A percentile compares a stretch with the other conserved stretches of the same genome.
phyloP scores from a whole-genome alignment of 1,284 basidiomycete species.

The Ceratobasidium theobromae region DNA sequence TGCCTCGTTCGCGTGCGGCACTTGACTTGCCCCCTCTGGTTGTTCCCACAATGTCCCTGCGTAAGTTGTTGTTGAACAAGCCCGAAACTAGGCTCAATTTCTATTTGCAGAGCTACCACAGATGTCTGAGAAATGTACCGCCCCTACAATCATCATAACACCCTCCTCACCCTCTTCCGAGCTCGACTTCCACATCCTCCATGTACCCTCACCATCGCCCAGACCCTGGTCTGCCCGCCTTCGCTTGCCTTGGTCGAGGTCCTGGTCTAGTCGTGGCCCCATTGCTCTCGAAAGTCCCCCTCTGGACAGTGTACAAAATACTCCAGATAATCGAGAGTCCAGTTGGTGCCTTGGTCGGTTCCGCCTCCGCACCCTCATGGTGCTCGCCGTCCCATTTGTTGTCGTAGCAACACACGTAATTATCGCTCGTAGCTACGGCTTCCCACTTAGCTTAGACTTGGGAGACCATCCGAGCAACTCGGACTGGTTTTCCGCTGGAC shows the following conservation, averaged over 20 bases:
- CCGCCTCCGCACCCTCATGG: constrained; percentile 23
- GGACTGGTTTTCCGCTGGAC: constrained; percentile 7
- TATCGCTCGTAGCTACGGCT: constrained; percentile 23
- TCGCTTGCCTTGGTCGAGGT: constrained; percentile 29
- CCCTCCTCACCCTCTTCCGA: constrained; percentile 31
- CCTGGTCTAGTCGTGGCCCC: constrained; percentile 24
- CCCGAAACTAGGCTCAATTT: constrained; percentile 3
- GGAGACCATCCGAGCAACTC: constrained; percentile 14
- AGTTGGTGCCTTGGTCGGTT: constrained; percentile 1
- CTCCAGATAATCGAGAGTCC: background rate
- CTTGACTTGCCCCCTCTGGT: constrained; percentile 30
- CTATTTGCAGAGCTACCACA: constrained; percentile 6
- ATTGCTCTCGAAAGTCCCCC: constrained; percentile 29
- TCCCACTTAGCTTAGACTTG: constrained; percentile 11
- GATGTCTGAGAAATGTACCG: constrained; percentile 32
- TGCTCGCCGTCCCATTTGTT: constrained; percentile 27
- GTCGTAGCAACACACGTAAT: constrained; percentile 30
- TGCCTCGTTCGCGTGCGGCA: constrained; percentile 30
- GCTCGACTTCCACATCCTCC: constrained; percentile 31
- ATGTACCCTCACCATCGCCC: constrained; percentile 1
- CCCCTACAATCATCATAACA: constrained; percentile 31
- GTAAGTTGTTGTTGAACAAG: constrained; percentile 5
- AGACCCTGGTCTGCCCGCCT: constrained; percentile 26
- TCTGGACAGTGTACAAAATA: background rate
- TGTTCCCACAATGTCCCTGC: constrained; percentile 26